Conservation (phyloP, 2,329 filamentous ascomycete species). For the Exophiala alcalophila region DNA sequence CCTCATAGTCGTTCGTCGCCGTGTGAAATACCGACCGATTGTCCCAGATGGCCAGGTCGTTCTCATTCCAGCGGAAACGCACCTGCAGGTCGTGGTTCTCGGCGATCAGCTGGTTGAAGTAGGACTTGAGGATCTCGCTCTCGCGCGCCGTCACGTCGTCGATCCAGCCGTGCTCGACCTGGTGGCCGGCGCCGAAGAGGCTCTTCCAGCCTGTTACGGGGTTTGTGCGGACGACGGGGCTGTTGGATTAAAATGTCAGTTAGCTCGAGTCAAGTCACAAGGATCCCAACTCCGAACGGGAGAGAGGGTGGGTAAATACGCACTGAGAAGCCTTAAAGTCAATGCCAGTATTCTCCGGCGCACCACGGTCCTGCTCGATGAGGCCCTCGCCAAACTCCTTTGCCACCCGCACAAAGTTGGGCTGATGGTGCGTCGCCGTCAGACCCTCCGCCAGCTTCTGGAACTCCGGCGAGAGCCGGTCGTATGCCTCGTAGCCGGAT, state of each 20-base stretch:
- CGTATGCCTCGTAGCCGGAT: slow-evolving; percentile 64
- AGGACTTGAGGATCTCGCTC: slow-evolving; percentile 35
- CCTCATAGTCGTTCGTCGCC: slow-evolving; percentile 54
- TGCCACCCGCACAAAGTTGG: slow-evolving; percentile 35
- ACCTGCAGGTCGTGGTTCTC: slow-evolving; percentile 45
- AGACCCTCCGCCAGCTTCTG: slow-evolving; percentile 46
- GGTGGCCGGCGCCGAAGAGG: slow-evolving; percentile 38
- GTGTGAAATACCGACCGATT: slow-evolving; percentile 57
- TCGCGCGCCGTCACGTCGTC: slow-evolving; percentile 37
- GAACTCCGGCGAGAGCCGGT: slow-evolving; percentile 53
- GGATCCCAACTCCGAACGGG: slow-evolving; percentile 30
- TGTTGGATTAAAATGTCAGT: slow-evolving; percentile 27
- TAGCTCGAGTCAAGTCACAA: slow-evolving; percentile 2
- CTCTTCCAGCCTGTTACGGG: slow-evolving; percentile 64
- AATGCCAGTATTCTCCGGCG: slow-evolving; percentile 56
- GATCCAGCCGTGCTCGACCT: slow-evolving; percentile 33
- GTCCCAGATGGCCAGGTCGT: slow-evolving; percentile 58
- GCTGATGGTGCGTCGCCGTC: slow-evolving; percentile 38
- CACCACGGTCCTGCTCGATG: slow-evolving; percentile 42
- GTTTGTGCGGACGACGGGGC: slow-evolving; percentile 60
- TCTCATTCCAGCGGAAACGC: slow-evolving; percentile 39
- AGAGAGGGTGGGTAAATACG: slow-evolving; percentile 38
- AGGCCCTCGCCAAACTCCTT: slow-evolving; percentile 35
- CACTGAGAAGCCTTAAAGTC: slow-evolving; percentile 51
- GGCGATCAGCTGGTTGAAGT: slow-evolving; percentile 36